A percentile compares a stretch with the other conserved stretches of the same genome.
phyloP scores from a whole-genome alignment of 2,329 filamentous ascomycete species.

The Penicillium brevicompactum region DNA sequence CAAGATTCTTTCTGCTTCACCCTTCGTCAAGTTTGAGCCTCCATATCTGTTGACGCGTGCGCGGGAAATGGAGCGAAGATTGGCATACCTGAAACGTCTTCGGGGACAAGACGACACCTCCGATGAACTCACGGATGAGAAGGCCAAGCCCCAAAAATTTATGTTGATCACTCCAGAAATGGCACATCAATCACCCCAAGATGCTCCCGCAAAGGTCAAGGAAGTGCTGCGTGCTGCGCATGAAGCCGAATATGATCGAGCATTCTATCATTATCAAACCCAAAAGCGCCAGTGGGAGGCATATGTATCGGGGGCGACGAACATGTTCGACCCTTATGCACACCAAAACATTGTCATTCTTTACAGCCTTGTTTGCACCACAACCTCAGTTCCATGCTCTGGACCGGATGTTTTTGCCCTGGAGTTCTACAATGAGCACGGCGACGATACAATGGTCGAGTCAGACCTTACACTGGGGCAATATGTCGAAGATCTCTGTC shows the following conservation, averaged over 20 bases:
- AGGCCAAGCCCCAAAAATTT: constrained; percentile 70
- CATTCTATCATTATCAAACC: constrained; percentile 87
- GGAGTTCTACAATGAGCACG: constrained; percentile 90
- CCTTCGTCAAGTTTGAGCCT: constrained; percentile 92
- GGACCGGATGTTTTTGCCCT: constrained; percentile 89
- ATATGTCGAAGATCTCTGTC: constrained; percentile 88
- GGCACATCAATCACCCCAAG: constrained; percentile 81
- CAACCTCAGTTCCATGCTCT: constrained; percentile 88
- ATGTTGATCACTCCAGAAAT: constrained; percentile 93
- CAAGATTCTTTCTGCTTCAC: constrained; percentile 90
- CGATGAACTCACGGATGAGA: constrained; percentile 58
- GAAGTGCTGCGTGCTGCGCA: constrained; percentile 94
- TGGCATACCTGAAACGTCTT: constrained; percentile 79
- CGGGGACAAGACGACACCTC: constrained; percentile 65
- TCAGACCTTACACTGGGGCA: constrained; percentile 92
- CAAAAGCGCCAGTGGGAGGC: constrained; percentile 97
- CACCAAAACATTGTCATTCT: constrained; percentile 96
- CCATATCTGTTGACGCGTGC: constrained; percentile 92
- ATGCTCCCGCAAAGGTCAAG: constrained; percentile 81
- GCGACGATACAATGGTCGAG: constrained; percentile 67
- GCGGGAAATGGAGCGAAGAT: constrained; percentile 81
- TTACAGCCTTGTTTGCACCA: constrained; percentile 90
- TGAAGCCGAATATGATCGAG: constrained; percentile 95
- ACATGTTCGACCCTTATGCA: constrained; percentile 90
- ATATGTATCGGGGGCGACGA: constrained; percentile 82